Evolutionary conservation across 768 basidiomycete genomes (phyloP).

Genomic region (Steccherinum ochraceum): DNA sequence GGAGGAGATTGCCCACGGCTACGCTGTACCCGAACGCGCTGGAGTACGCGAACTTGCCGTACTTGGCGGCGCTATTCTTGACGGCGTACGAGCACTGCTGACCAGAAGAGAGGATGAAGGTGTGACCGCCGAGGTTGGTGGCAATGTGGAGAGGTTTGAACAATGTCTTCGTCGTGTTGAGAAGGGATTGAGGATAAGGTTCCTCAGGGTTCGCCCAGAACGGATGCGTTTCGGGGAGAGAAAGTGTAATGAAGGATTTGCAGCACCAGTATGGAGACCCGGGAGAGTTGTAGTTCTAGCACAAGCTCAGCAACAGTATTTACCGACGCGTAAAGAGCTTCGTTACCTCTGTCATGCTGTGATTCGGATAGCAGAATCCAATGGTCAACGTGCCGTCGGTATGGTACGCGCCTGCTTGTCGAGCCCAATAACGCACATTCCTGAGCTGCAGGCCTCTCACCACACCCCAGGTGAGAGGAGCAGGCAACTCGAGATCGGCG

Average conservation of each 20-base stretch:
- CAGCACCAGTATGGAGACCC: slow-evolving; percentile 81
- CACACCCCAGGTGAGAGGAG: slow-evolving; percentile 68
- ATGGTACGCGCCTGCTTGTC: slow-evolving; percentile 54
- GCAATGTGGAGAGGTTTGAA: slow-evolving; percentile 64
- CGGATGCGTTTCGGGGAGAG: slow-evolving; percentile 58
- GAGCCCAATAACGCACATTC: slow-evolving; percentile 67
- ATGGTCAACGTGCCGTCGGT: slow-evolving; percentile 67
- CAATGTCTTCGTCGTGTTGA: slow-evolving; percentile 43
- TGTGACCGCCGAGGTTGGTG: slow-evolving; percentile 55
- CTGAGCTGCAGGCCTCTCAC: slow-evolving; percentile 69
- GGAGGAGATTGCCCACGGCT: slow-evolving; percentile 50
- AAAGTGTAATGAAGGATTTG: slow-evolving; percentile 65
- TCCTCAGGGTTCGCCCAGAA: slow-evolving; percentile 71
- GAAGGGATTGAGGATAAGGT: slow-evolving; percentile 46
- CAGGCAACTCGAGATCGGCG: slow-evolving; percentile 61
- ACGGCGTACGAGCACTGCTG: slow-evolving; percentile 78
- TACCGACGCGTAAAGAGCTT: not conserved
- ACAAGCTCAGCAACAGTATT: not conserved
- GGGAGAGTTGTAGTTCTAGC: slow-evolving; percentile 64
- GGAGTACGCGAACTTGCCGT: slow-evolving; percentile 73
- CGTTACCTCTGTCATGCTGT: slow-evolving; percentile 56
- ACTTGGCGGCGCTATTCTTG: slow-evolving; percentile 73
- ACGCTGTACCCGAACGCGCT: slow-evolving; percentile 76
- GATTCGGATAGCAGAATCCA: slow-evolving; percentile 64
- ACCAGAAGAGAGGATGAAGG: slow-evolving; percentile 67